Base-by-base conservation (phyloP, 208 protist genomes). In the Kentomonas sorsogonicus region DNA sequence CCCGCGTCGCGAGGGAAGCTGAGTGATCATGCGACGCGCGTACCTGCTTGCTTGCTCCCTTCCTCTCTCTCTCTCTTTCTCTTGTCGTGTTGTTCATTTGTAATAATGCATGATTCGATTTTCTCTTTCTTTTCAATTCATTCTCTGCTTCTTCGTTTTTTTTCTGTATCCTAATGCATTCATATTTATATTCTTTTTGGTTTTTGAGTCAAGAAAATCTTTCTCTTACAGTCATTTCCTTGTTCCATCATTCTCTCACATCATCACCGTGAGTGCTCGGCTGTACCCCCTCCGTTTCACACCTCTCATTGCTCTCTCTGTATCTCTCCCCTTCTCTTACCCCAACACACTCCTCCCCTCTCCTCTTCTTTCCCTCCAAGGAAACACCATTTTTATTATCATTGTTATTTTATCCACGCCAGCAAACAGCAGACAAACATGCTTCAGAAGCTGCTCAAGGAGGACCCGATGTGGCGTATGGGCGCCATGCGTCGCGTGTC, bases 401-500 rank as follows among this genome's bases (percentile, higher is more conserved):
- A 10, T 22, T 53, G 23, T 53, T 16, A 6, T 53, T 26, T 53
- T 54, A 16, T 15, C n/a, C n/a, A n/a, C n/a, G n/a, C n/a, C n/a
- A n/a, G n/a, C n/a, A n/a, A n/a, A n/a, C n/a, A n/a, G n/a, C n/a
- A n/a, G n/a, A n/a, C n/a, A n/a, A n/a, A n/a, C n/a, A n/a, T n/a
- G n/a, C n/a, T n/a, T n/a, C n/a, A n/a, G n/a, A n/a, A n/a, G n/a
- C n/a, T n/a, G n/a, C n/a, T n/a, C n/a, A n/a, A n/a, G n/a, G n/a
- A n/a, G n/a, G n/a, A n/a, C n/a, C n/a, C n/a, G n/a, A n/a, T n/a
- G 38, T 76, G 64, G 63, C 45, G 70, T 22, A 59, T 63, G 3
- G 53, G 34, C 41, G 58, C 55, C 29, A 74, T 57, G 13, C 64
- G 36, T 20, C 26, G 48, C 40, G 66, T 64, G 40, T 41, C 45